A percentile compares a stretch with the other conserved stretches of the same genome.
Evolutionary conservation across 306 rosid genomes (phyloP).

Genomic region (Gastrolobium villosum): DNA sequence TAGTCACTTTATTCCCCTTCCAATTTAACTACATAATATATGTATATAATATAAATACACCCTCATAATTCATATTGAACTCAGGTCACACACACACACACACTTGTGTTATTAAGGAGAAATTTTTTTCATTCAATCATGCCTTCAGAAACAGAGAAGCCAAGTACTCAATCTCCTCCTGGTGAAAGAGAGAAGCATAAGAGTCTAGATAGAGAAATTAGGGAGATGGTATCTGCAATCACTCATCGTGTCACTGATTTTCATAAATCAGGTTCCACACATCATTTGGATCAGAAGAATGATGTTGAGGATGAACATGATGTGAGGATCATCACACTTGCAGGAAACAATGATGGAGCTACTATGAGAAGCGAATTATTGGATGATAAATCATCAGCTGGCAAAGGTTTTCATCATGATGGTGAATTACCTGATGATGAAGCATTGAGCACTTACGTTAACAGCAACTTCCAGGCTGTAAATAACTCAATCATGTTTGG

Average conservation of each 20-base stretch:
- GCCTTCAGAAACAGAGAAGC: conserved; percentile 47
- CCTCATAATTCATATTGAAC: background rate
- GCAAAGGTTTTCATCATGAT: background rate
- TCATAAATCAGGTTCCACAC: conserved; percentile 53
- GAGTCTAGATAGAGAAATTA: conserved; percentile 59
- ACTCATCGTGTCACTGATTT: conserved; percentile 55
- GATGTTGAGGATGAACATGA: conserved; percentile 64
- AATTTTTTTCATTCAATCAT: conserved; percentile 30
- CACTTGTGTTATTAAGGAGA: background rate
- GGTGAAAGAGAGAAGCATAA: conserved; percentile 49
- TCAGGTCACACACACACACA: background rate
- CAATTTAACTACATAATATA: background rate
- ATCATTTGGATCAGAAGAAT: conserved; percentile 35
- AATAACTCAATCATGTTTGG: conserved; percentile 81
- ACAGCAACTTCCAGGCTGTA: conserved; percentile 86
- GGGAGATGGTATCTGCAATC: conserved; percentile 70
- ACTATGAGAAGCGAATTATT: conserved; percentile 58
- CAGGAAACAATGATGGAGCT: conserved; percentile 75
- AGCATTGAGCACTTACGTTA: conserved; percentile 63
- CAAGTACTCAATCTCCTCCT: conserved; percentile 45
- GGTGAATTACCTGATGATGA: conserved; percentile 47
- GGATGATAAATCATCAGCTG: conserved; percentile 48
- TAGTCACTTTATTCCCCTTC: conserved; percentile 39
- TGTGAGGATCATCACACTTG: conserved; percentile 64
- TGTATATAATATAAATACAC: no score